Conservation (phyloP, 1,139 yeast species). For the Kluyveromyces marxianus region DNA sequence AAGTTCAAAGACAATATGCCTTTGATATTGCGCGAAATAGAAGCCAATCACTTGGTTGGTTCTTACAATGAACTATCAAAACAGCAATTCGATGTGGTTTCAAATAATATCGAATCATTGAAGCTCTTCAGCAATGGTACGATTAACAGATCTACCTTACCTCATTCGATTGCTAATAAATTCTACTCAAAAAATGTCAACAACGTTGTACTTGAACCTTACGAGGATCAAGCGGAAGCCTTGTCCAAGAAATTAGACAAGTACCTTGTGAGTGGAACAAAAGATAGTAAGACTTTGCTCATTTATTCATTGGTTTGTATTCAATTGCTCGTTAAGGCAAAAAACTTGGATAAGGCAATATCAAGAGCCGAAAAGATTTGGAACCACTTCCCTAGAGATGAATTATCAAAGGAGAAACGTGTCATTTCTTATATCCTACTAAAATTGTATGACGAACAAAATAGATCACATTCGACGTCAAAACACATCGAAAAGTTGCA, state of each 20-base stretch:
- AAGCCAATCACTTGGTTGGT: slow-evolving; percentile 19
- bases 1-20: slow-evolving; percentile 23
- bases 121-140: slow-evolving; percentile 21
- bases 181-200: slow-evolving; percentile 22
- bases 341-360: slow-evolving; percentile 26
- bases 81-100: slow-evolving; percentile 18
- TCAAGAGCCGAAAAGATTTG: slow-evolving; percentile 20
- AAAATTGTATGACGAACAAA: slow-evolving; percentile 19
- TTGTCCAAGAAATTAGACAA: slow-evolving; percentile 17
- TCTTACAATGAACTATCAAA: slow-evolving; percentile 17
- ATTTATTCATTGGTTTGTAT: slow-evolving; percentile 21
- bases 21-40: slow-evolving; percentile 30
- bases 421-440: slow-evolving; percentile 19
- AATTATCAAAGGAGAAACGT: slow-evolving; percentile 6
- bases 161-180: not conserved
- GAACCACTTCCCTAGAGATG: slow-evolving; percentile 9
- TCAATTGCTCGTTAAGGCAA: slow-evolving; percentile 22
- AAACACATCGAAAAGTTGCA: slow-evolving; percentile 14
- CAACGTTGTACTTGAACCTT: slow-evolving; percentile 23
- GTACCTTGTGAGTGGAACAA: slow-evolving; percentile 15
- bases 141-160: slow-evolving; percentile 9
- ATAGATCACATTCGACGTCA: slow-evolving; percentile 18
- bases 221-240: slow-evolving; percentile 26
- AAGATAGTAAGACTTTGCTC: slow-evolving; percentile 13
- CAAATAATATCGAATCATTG: slow-evolving; percentile 18